Percentiles rank a stretch among this genome's conserved stretches.
These are phyloP conservation scores for Epichloe sibirici DNA, from an alignment of 2,329 filamentous ascomycete genomes.

Conservation along the genomic window DNA sequence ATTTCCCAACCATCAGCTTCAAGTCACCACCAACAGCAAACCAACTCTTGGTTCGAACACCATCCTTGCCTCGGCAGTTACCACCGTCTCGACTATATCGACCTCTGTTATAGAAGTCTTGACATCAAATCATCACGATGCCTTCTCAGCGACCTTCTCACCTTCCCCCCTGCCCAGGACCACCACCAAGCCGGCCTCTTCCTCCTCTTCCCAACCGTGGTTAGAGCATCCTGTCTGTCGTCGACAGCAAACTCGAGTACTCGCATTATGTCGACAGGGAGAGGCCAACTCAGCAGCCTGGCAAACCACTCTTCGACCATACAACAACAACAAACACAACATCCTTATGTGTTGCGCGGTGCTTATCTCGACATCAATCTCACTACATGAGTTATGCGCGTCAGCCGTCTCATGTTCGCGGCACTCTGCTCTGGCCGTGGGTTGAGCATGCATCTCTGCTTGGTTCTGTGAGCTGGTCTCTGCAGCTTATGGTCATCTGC, in stretches of 20 bases:
- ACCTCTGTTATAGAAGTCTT: not conserved
- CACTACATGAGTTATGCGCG: constrained; percentile 5
- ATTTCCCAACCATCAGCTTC: too few relatives aligned
- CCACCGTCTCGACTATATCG: not conserved
- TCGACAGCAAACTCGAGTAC: not conserved
- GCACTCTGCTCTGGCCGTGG: constrained; percentile 5
- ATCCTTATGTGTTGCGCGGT: constrained; percentile 3
- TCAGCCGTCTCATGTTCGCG: constrained; percentile 5
- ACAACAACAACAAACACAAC: not conserved
- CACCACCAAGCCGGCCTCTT: constrained; percentile 51
- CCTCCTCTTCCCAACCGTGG: constrained; percentile 52
- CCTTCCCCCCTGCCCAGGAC: constrained; percentile 55
- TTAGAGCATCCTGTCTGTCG: constrained; percentile 19
- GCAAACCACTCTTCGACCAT: not conserved
- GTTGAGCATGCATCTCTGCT: constrained; percentile 8
- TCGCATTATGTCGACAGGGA: not conserved
- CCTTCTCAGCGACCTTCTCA: constrained; percentile 51
- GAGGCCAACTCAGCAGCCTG: not conserved
- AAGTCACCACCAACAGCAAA: not conserved
- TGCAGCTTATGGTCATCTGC: constrained; percentile 8
- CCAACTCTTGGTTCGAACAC: not conserved
- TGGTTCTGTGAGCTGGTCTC: constrained; percentile 5
- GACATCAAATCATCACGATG: constrained; percentile 25
- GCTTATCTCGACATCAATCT: not conserved
- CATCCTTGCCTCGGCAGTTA: not conserved